Evolutionary conservation across 228 moss, liverwort and hornwort genomes (phyloP).

Genomic region (Sphagnum magellanicum): DNA sequence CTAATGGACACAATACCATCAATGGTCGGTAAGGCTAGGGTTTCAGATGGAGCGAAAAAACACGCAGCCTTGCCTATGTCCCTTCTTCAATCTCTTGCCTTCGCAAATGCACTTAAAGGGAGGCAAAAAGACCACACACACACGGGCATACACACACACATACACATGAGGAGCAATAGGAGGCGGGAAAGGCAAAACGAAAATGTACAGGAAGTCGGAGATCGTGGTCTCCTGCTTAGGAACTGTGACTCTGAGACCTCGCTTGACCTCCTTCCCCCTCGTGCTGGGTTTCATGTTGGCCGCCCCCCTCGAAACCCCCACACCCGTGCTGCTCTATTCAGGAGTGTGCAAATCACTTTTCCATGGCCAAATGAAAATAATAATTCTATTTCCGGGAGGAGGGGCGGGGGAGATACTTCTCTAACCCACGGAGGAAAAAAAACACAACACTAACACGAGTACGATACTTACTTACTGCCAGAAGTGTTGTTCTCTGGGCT

Average conservation of each 20-base stretch:
- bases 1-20: too few relatives aligned
- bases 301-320: not conserved
- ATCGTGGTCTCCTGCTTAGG: slow-evolving; percentile 53
- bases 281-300: slow-evolving; percentile 9
- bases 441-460: too few relatives aligned
- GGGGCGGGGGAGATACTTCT: too few relatives aligned
- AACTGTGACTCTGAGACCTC: slow-evolving; percentile 40
- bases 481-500: too few relatives aligned
- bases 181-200: not conserved
- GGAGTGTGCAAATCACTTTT: too few relatives aligned
- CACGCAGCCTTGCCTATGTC: not conserved
- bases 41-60: not conserved
- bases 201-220: slow-evolving; percentile 54
- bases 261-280: slow-evolving; percentile 16
- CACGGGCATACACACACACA: not conserved
- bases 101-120: not conserved
- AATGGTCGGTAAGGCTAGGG: too few relatives aligned
- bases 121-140: not conserved
- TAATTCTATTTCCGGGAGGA: too few relatives aligned
- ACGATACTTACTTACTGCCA: too few relatives aligned
- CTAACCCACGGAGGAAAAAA: too few relatives aligned
- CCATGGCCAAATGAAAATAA: too few relatives aligned
- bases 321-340: not conserved
- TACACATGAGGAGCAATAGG: not conserved
- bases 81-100: not conserved